Evolutionary conservation across 768 basidiomycete species (phyloP).

Genomic region (Obba rivulosa): DNA sequence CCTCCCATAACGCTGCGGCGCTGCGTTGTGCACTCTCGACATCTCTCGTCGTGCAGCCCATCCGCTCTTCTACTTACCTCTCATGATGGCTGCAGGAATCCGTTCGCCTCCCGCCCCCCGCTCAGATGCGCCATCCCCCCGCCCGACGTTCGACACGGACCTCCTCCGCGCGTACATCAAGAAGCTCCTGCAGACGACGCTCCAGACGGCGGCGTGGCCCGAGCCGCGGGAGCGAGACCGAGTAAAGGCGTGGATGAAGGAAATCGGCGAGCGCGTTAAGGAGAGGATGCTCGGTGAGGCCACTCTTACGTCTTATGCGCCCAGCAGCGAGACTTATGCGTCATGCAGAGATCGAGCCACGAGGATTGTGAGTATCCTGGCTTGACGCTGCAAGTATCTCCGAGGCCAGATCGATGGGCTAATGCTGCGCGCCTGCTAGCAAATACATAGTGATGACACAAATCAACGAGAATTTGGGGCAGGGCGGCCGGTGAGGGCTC

Average conservation of each 20-base stretch:
- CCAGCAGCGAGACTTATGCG: neutral
- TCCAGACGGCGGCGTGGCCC: conserved; percentile 63
- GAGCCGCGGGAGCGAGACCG: conserved; percentile 64
- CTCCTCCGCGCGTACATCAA: conserved; percentile 76
- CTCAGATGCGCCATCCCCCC: conserved; percentile 52
- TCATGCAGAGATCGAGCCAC: conserved; percentile 61
- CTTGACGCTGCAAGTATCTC: conserved; percentile 1
- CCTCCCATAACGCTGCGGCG: no score
- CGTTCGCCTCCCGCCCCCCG: conserved; percentile 16
- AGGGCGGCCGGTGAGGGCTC: conserved; percentile 70
- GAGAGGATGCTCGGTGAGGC: conserved; percentile 67
- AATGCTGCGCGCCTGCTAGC: conserved; percentile 32
- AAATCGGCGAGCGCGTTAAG: conserved; percentile 80
- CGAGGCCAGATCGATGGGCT: conserved; percentile 2
- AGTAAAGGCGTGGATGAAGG: conserved; percentile 73
- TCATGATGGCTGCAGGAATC: conserved; percentile 7
- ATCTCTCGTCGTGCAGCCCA: neutral
- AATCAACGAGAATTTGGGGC: conserved; percentile 78
- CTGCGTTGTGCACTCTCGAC: neutral
- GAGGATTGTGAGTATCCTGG: conserved; percentile 63
- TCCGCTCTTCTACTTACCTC: neutral
- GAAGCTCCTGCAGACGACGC: conserved; percentile 66
- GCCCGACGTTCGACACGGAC: conserved; percentile 63
- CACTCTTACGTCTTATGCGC: neutral
- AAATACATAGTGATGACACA: conserved; percentile 87